These are phyloP conservation scores for Euptelea pleiosperma DNA, from an alignment of 164 flowering plant genomes.

Conservation along the genomic window DNA sequence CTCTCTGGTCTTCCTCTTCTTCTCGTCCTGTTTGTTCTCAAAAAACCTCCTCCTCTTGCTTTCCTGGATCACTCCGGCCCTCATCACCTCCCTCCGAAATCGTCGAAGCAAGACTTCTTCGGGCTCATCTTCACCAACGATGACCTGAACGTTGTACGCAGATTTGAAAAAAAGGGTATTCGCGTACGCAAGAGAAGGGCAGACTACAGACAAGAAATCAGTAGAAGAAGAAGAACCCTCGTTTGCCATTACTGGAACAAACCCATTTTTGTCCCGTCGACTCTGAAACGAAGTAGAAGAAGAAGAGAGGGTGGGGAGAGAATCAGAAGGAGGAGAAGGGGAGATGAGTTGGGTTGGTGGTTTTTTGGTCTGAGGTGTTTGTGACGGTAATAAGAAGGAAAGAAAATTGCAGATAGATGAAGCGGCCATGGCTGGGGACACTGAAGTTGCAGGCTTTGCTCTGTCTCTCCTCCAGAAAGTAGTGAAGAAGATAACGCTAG, in stretches of 20 bases:
- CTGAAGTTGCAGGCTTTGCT: not conserved
- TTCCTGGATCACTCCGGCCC: slow-evolving; percentile 69
- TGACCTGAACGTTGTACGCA: slow-evolving; percentile 60
- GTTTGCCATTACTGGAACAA: not conserved
- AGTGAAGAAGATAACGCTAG: not conserved
- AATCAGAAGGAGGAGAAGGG: slow-evolving; percentile 1
- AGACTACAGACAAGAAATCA: slow-evolving; percentile 47
- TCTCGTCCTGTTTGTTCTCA: slow-evolving; percentile 68
- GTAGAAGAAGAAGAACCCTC: slow-evolving; percentile 16
- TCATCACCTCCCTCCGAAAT: slow-evolving; percentile 68
- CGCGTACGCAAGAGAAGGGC: slow-evolving; percentile 56
- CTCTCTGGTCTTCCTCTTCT: slow-evolving; percentile 60
- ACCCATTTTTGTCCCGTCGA: slow-evolving; percentile 8
- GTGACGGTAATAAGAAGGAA: slow-evolving; percentile 40
- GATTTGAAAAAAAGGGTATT: slow-evolving; percentile 57
- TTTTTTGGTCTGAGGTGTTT: slow-evolving; percentile 14
- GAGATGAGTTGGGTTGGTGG: slow-evolving; percentile 10
- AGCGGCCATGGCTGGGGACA: slow-evolving; percentile 19
- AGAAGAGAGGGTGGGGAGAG: slow-evolving; percentile 5
- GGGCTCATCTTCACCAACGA: slow-evolving; percentile 65
- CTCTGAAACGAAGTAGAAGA: slow-evolving; percentile 12
- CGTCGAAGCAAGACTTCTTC: slow-evolving; percentile 61
- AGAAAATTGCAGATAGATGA: slow-evolving; percentile 36
- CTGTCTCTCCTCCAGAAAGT: not conserved
- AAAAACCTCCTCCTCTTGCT: slow-evolving; percentile 47